Conservation (phyloP, 1,284 basidiomycete species). For the Apiotrichum akiyoshidainum region DNA sequence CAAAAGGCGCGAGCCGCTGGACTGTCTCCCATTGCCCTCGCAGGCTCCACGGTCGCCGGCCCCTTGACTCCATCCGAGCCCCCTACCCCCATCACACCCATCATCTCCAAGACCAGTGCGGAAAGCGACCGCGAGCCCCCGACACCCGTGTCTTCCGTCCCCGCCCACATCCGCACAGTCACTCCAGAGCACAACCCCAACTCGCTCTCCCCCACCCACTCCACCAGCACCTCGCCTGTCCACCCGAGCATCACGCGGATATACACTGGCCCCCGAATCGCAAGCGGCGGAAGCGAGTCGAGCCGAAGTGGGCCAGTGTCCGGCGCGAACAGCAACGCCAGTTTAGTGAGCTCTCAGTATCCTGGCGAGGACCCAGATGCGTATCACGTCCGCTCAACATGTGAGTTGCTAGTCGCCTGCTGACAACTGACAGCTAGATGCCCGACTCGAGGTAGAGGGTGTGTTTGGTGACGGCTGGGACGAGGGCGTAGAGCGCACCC, state of each 20-base stretch:
- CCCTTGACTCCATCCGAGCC: no score
- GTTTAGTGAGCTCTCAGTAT: slow-evolving; percentile 31
- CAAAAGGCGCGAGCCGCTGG: not conserved
- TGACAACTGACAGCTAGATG: slow-evolving; percentile 58
- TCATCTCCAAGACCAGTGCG: not conserved
- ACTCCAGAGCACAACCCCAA: not conserved
- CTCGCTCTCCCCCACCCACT: slow-evolving; percentile 5
- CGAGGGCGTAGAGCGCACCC: slow-evolving; percentile 86
- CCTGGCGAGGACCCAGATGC: slow-evolving; percentile 72
- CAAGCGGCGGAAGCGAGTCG: not conserved
- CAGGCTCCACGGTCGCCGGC: not conserved
- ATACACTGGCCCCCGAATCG: not conserved
- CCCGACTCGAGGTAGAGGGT: slow-evolving; percentile 73
- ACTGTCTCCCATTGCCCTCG: not conserved
- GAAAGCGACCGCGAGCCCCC: not conserved
- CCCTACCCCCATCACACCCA: not conserved
- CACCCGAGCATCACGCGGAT: slow-evolving; percentile 17
- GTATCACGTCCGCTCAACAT: slow-evolving; percentile 81
- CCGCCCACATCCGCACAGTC: slow-evolving; percentile 1
- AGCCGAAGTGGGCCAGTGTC: not conserved
- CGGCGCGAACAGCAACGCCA: slow-evolving; percentile 1
- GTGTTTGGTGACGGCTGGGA: slow-evolving; percentile 89
- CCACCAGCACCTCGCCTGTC: slow-evolving; percentile 9
- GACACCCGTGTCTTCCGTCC: not conserved
- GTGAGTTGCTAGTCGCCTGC: slow-evolving; percentile 24